These are phyloP conservation scores for Cyclostephanos invisitatus DNA, from an alignment of 108 stramenopile species.

Conservation along the genomic window DNA sequence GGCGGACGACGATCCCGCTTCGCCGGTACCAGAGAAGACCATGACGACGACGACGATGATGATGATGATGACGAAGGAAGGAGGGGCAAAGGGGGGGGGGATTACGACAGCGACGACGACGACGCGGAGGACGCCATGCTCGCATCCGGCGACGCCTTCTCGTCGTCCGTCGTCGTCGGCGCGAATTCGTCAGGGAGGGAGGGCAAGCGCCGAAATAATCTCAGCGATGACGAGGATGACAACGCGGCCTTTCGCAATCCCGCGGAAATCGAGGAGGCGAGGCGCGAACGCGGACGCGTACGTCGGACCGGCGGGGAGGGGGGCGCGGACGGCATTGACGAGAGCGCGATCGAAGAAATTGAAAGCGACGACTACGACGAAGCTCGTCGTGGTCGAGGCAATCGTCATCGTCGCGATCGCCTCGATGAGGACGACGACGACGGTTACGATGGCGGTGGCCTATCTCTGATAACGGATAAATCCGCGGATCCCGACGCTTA, in stretches of 20 bases:
- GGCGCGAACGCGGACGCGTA: conserved; percentile 29
- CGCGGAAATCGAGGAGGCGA: conserved; percentile 38
- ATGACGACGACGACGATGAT: conserved; percentile 5
- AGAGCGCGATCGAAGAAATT: neutral
- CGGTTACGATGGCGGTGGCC: neutral
- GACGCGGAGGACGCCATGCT: conserved; percentile 43
- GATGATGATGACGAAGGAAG: conserved; percentile 8
- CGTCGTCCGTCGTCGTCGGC: conserved; percentile 10
- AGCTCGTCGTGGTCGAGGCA: neutral
- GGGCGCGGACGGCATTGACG: conserved; percentile 3
- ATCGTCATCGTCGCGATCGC: neutral
- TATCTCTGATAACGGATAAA: conserved; percentile 42
- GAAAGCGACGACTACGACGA: conserved; percentile 1
- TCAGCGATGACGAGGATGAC: conserved; percentile 14
- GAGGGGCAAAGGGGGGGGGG: neutral
- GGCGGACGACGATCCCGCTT: too few species aligned
- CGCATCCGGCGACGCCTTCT: conserved; percentile 35
- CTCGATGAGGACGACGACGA: neutral
- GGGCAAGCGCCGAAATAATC: neutral
- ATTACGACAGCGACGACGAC: conserved; percentile 52
- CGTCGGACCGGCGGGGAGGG: conserved; percentile 31
- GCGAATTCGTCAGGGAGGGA: neutral
- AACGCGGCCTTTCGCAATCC: conserved; percentile 17
- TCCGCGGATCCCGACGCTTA: conserved; percentile 36
- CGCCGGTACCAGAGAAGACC: too few species aligned